A percentile compares a stretch with the other conserved stretches of the same genome.
phyloP scores from a whole-genome alignment of 768 basidiomycete species.

The Daedaleopsis nitida region DNA sequence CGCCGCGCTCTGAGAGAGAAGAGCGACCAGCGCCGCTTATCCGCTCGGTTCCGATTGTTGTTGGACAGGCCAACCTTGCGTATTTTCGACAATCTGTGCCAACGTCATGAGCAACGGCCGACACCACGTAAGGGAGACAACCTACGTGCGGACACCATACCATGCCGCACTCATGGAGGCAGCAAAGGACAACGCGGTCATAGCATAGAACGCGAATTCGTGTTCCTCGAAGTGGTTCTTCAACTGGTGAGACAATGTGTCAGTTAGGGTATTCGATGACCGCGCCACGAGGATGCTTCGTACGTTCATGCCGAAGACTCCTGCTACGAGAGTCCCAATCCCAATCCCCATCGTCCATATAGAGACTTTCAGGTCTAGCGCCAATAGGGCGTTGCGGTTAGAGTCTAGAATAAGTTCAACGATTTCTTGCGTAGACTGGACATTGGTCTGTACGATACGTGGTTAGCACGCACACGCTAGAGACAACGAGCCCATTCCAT shows the following conservation, averaged over 20 bases:
- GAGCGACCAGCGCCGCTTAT: slow-evolving; percentile 21
- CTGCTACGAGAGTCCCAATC: slow-evolving; percentile 85
- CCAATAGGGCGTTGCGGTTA: slow-evolving; percentile 89
- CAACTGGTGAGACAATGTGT: slow-evolving; percentile 32
- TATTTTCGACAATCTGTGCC: slow-evolving; percentile 26
- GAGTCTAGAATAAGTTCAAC: slow-evolving; percentile 96
- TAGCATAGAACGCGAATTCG: slow-evolving; percentile 28
- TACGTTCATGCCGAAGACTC: slow-evolving; percentile 97
- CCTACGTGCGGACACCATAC: slow-evolving; percentile 24
- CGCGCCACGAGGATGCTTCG: slow-evolving; percentile 33
- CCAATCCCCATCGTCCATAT: slow-evolving; percentile 94
- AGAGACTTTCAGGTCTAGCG: slow-evolving; percentile 92
- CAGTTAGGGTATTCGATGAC: slow-evolving; percentile 7
- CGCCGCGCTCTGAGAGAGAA: slow-evolving; percentile 23
- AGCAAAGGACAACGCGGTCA: slow-evolving; percentile 24
- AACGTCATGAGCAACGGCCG: background rate
- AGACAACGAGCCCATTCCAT: background rate
- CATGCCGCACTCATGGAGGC: slow-evolving; percentile 23
- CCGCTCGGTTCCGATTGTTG: slow-evolving; percentile 19
- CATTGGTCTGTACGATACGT: slow-evolving; percentile 63
- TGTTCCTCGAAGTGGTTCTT: slow-evolving; percentile 30
- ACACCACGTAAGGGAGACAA: background rate
- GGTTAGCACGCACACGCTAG: background rate
- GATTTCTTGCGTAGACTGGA: slow-evolving; percentile 97
- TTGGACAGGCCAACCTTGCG: slow-evolving; percentile 31